phyloP scores from a whole-genome alignment of 768 basidiomycete species.

The Fistulinella prunicolor region DNA sequence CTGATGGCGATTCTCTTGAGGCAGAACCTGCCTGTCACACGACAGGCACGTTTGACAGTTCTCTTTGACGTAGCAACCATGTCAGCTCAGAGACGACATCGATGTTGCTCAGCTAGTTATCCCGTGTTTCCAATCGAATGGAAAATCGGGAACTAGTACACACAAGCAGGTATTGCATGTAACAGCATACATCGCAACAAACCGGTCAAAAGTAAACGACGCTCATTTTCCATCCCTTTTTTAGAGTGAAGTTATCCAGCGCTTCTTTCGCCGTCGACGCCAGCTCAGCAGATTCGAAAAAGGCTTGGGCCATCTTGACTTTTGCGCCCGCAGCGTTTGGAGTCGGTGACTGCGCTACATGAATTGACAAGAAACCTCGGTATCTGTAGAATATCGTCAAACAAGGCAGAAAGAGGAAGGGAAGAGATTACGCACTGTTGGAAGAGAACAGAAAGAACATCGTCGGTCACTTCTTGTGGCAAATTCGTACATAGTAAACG shows the following conservation, averaged over 20 bases:
- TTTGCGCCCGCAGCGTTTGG: conserved; percentile 61
- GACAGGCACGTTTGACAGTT: background rate
- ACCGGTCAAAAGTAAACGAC: conserved; percentile 58
- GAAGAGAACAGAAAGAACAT: conserved; percentile 83
- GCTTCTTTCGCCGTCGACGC: conserved; percentile 79
- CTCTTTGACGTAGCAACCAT: background rate
- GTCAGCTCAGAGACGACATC: conserved; percentile 1
- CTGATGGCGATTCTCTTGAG: too few species aligned
- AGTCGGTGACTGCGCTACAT: conserved; percentile 66
- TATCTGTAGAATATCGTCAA: conserved; percentile 50
- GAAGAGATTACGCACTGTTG: conserved; percentile 67
- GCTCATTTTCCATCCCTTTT: conserved; percentile 82
- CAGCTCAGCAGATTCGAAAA: conserved; percentile 72
- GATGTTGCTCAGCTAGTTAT: background rate
- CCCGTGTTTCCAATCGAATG: background rate
- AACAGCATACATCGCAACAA: conserved; percentile 13
- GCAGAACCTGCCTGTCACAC: too few species aligned
- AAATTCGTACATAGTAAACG: conserved; percentile 80
- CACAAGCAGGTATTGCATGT: background rate
- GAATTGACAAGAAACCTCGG: conserved; percentile 73
- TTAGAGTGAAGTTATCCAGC: conserved; percentile 81
- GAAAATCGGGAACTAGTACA: too few species aligned
- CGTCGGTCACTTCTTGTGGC: conserved; percentile 86
- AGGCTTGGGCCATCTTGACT: conserved; percentile 77
- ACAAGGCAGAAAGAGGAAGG: background rate